phyloP scores from a whole-genome alignment of 192 early-diverging fungal genomes.

The Fimicolochytrium jonesii region DNA sequence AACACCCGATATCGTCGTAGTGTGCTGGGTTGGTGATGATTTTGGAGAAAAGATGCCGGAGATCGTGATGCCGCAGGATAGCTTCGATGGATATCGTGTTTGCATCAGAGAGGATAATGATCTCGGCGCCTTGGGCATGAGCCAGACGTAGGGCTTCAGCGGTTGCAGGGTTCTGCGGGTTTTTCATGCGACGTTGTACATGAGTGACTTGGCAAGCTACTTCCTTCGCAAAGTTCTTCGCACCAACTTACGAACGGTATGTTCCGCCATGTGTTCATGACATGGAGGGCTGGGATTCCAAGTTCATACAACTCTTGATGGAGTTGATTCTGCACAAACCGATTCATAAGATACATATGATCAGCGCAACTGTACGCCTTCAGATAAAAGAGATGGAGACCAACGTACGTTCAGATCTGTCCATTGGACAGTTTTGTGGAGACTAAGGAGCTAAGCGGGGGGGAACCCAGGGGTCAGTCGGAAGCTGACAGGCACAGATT shows the following conservation, averaged over 20 bases:
- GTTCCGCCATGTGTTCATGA: conserved; percentile 1
- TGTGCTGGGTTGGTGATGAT: conserved; percentile 59
- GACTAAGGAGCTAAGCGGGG: background rate
- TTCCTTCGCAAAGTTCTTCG: background rate
- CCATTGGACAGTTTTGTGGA: conserved; percentile 42
- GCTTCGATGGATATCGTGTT: conserved; percentile 58
- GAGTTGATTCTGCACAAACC: conserved; percentile 7
- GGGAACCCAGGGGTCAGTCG: too few species aligned
- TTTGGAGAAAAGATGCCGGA: conserved; percentile 37
- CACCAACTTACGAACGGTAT: conserved; percentile 11
- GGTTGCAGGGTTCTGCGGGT: conserved; percentile 25
- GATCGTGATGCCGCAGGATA: conserved; percentile 51
- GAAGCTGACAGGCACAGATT: too few species aligned
- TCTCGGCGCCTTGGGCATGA: conserved; percentile 39
- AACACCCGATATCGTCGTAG: conserved; percentile 37
- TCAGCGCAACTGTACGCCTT: background rate
- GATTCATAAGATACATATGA: background rate
- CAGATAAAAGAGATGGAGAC: background rate
- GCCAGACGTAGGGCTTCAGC: conserved; percentile 41
- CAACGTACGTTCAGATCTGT: conserved; percentile 52
- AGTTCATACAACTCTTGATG: conserved; percentile 5
- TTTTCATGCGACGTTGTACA: background rate
- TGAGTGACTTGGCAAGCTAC: background rate
- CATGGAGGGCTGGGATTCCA: conserved; percentile 9
- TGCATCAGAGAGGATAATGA: conserved; percentile 59